These are phyloP conservation scores for Penicillium arizonense DNA, from an alignment of 495 filamentous ascomycete species.

Conservation along the genomic window DNA sequence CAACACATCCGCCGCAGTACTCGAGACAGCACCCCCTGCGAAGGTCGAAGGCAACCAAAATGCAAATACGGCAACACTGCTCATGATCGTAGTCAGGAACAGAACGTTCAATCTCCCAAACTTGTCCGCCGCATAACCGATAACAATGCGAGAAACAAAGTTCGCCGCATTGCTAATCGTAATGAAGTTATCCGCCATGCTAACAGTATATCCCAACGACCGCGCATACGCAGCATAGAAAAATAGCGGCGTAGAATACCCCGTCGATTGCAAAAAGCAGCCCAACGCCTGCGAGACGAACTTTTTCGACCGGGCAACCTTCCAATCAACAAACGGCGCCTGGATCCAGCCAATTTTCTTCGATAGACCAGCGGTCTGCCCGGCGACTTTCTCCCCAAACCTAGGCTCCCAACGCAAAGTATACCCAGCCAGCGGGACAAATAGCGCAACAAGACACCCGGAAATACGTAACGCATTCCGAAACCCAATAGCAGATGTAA, in stretches of 20 bases:
- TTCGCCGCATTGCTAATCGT: slow-evolving; percentile 57
- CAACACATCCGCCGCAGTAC: slow-evolving; percentile 26
- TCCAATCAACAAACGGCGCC: slow-evolving; percentile 36
- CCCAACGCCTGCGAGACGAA: slow-evolving; percentile 42
- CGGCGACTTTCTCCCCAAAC: slow-evolving; percentile 31
- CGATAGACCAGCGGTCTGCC: slow-evolving; percentile 23
- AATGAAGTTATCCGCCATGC: slow-evolving; percentile 45
- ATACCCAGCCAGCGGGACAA: slow-evolving; percentile 46
- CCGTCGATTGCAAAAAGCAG: slow-evolving; percentile 42
- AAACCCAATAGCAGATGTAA: slow-evolving; percentile 49
- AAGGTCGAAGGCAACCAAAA: slow-evolving; percentile 47
- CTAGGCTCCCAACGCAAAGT: slow-evolving; percentile 43
- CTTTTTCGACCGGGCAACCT: slow-evolving; percentile 33
- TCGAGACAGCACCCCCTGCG: slow-evolving; percentile 18
- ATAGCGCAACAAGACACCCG: slow-evolving; percentile 41
- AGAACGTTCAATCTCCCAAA: slow-evolving; percentile 56
- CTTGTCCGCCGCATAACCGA: slow-evolving; percentile 47
- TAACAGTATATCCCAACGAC: slow-evolving; percentile 37
- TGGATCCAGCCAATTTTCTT: slow-evolving; percentile 19
- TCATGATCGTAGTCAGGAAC: slow-evolving; percentile 45
- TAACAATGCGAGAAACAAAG: slow-evolving; percentile 47
- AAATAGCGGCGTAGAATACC: slow-evolving; percentile 42
- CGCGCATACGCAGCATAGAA: slow-evolving; percentile 44
- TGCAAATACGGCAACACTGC: slow-evolving; percentile 42
- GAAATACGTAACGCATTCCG: slow-evolving; percentile 52